Evolutionary conservation across 768 basidiomycete species (phyloP).

Genomic region (Leccinellum albellum): DNA sequence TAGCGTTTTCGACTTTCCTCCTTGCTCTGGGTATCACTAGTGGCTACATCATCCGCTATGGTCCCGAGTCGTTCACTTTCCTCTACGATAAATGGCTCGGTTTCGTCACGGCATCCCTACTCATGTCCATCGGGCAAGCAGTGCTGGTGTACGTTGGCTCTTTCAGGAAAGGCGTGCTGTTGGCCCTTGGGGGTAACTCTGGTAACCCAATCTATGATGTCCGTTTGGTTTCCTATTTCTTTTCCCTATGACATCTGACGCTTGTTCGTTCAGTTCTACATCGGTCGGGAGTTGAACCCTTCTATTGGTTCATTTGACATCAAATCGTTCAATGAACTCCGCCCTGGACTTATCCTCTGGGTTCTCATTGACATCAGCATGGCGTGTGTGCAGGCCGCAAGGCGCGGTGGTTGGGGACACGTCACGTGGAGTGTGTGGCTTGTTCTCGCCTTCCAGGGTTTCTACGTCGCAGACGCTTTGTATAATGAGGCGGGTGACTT

Average conservation of each 20-base stretch:
- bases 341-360: conserved; percentile 82
- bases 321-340: conserved; percentile 51
- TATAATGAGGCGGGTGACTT: conserved; percentile 78
- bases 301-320: conserved; percentile 72
- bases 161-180: conserved; percentile 63
- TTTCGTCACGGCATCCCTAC: conserved; percentile 74
- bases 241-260: not conserved
- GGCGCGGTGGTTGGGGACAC: conserved; percentile 57
- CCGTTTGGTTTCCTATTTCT: conserved; percentile 26
- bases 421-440: conserved; percentile 92
- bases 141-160: conserved; percentile 66
- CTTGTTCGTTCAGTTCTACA: conserved; percentile 65
- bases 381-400: conserved; percentile 85
- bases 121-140: conserved; percentile 77
- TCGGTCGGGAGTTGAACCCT: conserved; percentile 94
- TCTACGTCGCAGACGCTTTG: conserved; percentile 82
- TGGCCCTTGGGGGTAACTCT: conserved; percentile 91
- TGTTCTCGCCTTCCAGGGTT: conserved; percentile 77
- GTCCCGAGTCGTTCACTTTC: conserved; percentile 81
- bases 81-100: conserved; percentile 91
- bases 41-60: conserved; percentile 69
- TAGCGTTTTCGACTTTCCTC: conserved; percentile 86
- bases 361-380: conserved; percentile 84
- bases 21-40: conserved; percentile 69
- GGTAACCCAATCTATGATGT: conserved; percentile 90